Evolutionary conservation across 164 flowering plant species (phyloP).

Genomic region (Umbellularia californica): DNA sequence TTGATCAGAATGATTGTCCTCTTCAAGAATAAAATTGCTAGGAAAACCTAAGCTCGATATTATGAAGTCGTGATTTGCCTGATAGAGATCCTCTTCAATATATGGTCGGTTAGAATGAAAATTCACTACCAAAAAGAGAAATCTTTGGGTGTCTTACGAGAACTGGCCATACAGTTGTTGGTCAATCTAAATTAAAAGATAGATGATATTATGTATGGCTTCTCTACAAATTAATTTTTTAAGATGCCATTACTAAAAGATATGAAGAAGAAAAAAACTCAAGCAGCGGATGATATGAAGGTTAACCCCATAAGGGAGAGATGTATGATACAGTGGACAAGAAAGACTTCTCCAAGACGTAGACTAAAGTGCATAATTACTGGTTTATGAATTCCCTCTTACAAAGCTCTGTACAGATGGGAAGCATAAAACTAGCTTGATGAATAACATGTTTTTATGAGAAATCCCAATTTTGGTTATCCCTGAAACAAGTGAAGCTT

Average conservation of each 20-base stretch:
- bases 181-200: not conserved
- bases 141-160: not conserved
- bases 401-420: no score
- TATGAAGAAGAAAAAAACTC: not conserved
- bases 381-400: no score
- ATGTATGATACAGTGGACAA: not conserved
- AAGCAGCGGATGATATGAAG: not conserved
- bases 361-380: no score
- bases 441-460: no score
- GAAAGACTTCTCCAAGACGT: not conserved
- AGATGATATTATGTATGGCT: not conserved
- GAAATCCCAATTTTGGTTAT: no score
- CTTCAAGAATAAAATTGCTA: conserved; percentile 1
- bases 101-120: not conserved
- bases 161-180: not conserved
- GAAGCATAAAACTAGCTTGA: no score
- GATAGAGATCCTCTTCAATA: not conserved
- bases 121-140: no score
- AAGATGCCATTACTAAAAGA: not conserved
- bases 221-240: not conserved
- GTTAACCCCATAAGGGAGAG: not conserved
- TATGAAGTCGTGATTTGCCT: not conserved
- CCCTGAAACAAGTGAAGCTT: no score
- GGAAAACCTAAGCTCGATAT: not conserved
- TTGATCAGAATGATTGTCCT: conserved; percentile 6